Base-by-base conservation (phyloP, 2,329 filamentous ascomycete genomes). In the Alternaria gaisen region DNA sequence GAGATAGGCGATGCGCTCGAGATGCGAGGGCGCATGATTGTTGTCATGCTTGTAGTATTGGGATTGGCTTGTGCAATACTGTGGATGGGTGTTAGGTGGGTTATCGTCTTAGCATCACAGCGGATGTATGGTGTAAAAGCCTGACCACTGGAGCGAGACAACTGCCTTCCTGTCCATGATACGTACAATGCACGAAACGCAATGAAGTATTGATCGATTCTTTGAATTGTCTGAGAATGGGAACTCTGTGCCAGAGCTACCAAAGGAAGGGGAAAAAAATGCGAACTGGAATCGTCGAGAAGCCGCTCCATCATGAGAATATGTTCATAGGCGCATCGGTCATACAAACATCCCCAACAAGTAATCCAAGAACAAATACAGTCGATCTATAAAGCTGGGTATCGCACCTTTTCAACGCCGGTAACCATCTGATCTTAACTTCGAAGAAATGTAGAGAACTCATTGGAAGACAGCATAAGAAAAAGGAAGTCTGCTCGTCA, bases 1-100 rank as follows among this genome's bases (percentile, higher is more conserved):
- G 87, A 91, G 73, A 82, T 88, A 16, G 82, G 81, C 3, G 88
- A 91, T 70, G 89, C 89, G 3, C 87, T 91, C 64, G 84, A 85
- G 72, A 80, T 90, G 73, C 83, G 87, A 24, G 78, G 80, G 11
- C 79, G 79, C 20, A 83, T 91, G n/a, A 77, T 90, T 24, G 71
- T 83, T 4, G 80, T 77, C 2, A 72, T 91, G 69, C 79, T 79
- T 9, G 70, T 82, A 5, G 66, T 70, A 28, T 14, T 72, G 48
- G 30, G 67, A 24, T 11, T 73, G 10, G 46, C 46, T 14, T 52
- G 60, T 12, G 46, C 64, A n/a, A 70, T 61, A 12, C 34, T 69
- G 24, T 71, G 67, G 62, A 58, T 70, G 50, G 61, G 56, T 4
- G n/a, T 68, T 43, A 64, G 59, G 53, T 76, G 75, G 74, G 9